phyloP scores from a whole-genome alignment of 108 stramenopile genomes.

The Cyclostephanos tholiformis region DNA sequence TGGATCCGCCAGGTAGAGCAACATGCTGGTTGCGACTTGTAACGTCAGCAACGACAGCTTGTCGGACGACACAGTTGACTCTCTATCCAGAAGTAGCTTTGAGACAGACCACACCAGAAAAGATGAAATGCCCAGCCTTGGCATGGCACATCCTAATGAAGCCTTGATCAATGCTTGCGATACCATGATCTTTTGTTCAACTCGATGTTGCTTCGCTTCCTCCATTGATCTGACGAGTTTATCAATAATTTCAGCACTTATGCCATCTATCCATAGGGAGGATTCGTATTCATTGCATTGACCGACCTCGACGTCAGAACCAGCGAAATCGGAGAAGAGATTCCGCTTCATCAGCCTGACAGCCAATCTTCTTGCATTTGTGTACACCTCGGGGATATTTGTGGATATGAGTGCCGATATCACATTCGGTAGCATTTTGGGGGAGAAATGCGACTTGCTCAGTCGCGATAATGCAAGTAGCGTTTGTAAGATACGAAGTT shows the following conservation, averaged over 20 bases:
- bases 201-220: constrained; percentile 26
- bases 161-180: constrained; percentile 34
- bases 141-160: constrained; percentile 22
- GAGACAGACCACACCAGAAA: constrained; percentile 40
- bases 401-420: constrained; percentile 23
- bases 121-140: constrained; percentile 36
- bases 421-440: constrained; percentile 36
- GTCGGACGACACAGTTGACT: background rate
- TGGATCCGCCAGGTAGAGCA: constrained; percentile 44
- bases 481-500: constrained; percentile 42
- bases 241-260: constrained; percentile 23
- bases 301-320: background rate
- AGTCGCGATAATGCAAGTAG: constrained; percentile 23
- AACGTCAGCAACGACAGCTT: constrained; percentile 34
- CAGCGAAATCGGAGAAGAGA: constrained; percentile 18
- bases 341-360: constrained; percentile 32
- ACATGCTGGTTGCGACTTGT: constrained; percentile 48
- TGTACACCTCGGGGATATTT: constrained; percentile 38
- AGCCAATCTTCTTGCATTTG: constrained; percentile 35
- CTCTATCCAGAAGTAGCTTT: constrained; percentile 5
- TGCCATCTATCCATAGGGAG: constrained; percentile 49
- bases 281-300: constrained; percentile 41
- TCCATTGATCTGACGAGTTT: constrained; percentile 28
- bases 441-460: constrained; percentile 12
- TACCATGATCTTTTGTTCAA: constrained; percentile 42